A percentile compares a stretch with the other conserved stretches of the same genome.
These are phyloP conservation scores for Pogostemon cablin DNA, from an alignment of 257 asterid species.

Conservation along the genomic window DNA sequence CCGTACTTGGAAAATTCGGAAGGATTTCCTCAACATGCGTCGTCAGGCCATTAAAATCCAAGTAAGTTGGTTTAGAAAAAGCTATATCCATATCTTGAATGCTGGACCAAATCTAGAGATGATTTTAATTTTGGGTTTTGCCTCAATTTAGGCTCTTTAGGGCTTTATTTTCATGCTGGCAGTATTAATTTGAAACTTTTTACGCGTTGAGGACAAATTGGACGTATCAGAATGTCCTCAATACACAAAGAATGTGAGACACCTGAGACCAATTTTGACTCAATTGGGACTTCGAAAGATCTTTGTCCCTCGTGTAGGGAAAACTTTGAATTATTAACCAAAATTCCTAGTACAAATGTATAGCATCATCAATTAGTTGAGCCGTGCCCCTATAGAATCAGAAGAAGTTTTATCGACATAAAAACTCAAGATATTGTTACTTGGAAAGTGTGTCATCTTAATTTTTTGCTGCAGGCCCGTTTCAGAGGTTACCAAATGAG, in stretches of 20 bases:
- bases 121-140: too few species aligned
- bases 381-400: neutral
- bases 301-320: neutral
- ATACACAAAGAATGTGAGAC: neutral
- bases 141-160: too few species aligned
- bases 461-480: conserved; percentile 53
- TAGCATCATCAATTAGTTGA: neutral
- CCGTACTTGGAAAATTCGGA: conserved; percentile 89
- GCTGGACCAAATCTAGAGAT: too few species aligned
- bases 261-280: neutral
- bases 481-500: conserved; percentile 88
- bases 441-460: conserved; percentile 12
- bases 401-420: neutral
- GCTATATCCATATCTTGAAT: too few species aligned
- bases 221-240: neutral
- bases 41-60: conserved; percentile 85
- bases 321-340: neutral
- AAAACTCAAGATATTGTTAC: neutral
- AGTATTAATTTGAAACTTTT: neutral
- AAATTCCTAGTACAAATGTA: neutral
- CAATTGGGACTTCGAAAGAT: neutral
- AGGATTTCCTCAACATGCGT: conserved; percentile 79
- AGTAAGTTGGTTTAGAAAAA: conserved; percentile 41
- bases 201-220: neutral
- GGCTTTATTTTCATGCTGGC: too few species aligned